Evolutionary conservation across 352 stramenopile species (phyloP).

Genomic region (Phytophthora sp.): DNA sequence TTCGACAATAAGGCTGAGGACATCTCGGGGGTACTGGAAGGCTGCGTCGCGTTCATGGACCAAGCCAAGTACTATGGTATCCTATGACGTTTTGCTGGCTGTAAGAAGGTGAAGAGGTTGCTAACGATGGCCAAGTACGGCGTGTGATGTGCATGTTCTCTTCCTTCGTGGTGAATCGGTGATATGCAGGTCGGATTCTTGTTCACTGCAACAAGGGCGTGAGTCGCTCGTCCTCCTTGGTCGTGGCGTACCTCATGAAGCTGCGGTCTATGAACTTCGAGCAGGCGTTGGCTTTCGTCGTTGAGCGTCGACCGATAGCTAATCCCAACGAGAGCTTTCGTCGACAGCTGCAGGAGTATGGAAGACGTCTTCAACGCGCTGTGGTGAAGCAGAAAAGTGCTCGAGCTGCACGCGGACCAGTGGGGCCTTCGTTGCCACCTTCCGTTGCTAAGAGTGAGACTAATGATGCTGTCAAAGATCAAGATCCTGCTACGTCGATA

Average conservation of each 20-base stretch:
- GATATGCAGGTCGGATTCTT: conserved; percentile 73
- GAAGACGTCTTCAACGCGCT: conserved; percentile 43
- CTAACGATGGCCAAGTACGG: conserved; percentile 51
- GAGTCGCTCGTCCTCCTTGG: conserved; percentile 88
- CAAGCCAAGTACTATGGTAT: conserved; percentile 92
- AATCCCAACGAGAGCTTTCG: conserved; percentile 82
- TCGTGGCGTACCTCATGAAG: conserved; percentile 93
- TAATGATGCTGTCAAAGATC: neutral
- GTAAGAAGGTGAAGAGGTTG: neutral
- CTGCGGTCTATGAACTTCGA: conserved; percentile 64
- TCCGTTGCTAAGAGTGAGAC: too few relatives aligned
- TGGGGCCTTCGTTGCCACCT: conserved; percentile 32
- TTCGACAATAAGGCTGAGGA: conserved; percentile 93
- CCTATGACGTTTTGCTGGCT: neutral
- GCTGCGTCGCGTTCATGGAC: conserved; percentile 91
- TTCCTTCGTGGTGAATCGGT: neutral
- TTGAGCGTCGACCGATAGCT: conserved; percentile 55
- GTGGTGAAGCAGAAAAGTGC: conserved; percentile 27
- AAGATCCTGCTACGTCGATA: conserved; percentile 39
- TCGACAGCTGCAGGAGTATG: conserved; percentile 65
- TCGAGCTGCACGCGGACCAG: conserved; percentile 29
- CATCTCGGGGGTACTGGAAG: conserved; percentile 80
- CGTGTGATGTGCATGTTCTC: conserved; percentile 19
- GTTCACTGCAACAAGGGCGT: conserved; percentile 94
- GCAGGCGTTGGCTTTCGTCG: conserved; percentile 70